Percentiles rank a stretch among this genome's conserved stretches.
These are phyloP conservation scores for Neopestalotiopsis rosae DNA, from an alignment of 2,329 filamentous ascomycete genomes.

Conservation along the genomic window DNA sequence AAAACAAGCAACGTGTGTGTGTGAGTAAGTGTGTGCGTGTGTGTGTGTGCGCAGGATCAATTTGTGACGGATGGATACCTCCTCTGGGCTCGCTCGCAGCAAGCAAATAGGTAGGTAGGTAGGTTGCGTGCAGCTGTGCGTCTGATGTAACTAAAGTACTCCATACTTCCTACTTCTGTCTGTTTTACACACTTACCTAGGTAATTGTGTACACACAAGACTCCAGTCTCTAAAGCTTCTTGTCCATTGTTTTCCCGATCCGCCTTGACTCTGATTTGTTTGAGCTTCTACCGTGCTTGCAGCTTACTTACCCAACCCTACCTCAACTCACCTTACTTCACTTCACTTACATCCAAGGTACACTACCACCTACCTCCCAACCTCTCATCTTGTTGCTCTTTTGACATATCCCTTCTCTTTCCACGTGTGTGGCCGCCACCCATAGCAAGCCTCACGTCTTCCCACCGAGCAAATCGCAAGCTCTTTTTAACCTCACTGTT, in stretches of 20 bases:
- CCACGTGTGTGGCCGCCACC: not conserved
- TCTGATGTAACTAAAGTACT: conserved; percentile 2
- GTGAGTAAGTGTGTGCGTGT: not conserved
- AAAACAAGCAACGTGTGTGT: not conserved
- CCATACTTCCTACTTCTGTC: not conserved
- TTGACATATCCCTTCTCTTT: not conserved
- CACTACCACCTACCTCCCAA: not conserved
- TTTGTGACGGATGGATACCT: conserved; percentile 1
- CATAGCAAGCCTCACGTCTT: not conserved
- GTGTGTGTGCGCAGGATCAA: not conserved
- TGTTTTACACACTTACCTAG: not conserved
- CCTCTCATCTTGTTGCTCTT: conserved; percentile 5
- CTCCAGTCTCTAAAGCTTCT: conserved; percentile 3
- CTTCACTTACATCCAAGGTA: not conserved
- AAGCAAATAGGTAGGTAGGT: not conserved
- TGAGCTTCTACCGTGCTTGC: conserved; percentile 15
- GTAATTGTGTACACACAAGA: conserved; percentile 1
- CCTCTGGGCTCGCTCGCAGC: not conserved
- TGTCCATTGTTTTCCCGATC: conserved; percentile 19
- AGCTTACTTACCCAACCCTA: not conserved
- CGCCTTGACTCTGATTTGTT: conserved; percentile 17
- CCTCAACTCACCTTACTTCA: conserved; percentile 2
- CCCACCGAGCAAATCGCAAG: not conserved
- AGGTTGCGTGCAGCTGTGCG: not conserved
- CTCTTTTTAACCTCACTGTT: not conserved